Base-by-base conservation (phyloP, 2,329 filamentous ascomycete genomes). In the Zymoseptoria crescenta region DNA sequence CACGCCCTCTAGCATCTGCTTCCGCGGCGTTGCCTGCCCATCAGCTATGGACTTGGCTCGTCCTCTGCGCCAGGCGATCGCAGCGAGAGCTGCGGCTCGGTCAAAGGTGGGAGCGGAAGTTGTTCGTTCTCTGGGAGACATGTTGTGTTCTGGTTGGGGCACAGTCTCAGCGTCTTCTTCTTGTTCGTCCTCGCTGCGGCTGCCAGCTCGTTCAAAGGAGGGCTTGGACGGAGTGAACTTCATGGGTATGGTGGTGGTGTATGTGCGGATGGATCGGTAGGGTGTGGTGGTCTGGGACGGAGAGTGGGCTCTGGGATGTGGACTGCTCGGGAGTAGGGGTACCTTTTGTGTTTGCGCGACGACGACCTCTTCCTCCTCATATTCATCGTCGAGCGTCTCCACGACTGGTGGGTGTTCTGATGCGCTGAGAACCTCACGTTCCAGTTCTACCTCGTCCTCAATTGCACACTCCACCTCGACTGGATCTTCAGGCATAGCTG, bases 71-170 rank as follows among this genome's bases (percentile, higher is more conserved):
- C 89, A 86, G 56, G 85, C 81, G 65, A 93, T 92, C 70, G 87
- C 84, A 57, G 87, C 87, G 16, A 93, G 80, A 3, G 88, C 88
- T 72, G 91, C 81, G 72, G 91, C 89, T 56, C 89, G 81, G 57
- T 80, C 78, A 57, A 80, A 72, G 8, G 62, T 62, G 4, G 64
- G 64, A 21, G 63, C 66, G 30, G 62, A 60, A 24, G 59, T 59
- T 30, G 60, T 54, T 52, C 61, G 58, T 30, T 62, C 50, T 28
- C 57, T 49, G 28, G 63, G 62, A 45, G 35, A 45, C 35, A 45
- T 45, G 35, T 45, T 45, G 35, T 45, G 35, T 45, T 45, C 35
- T 45, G 35, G 35, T 16, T 45, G 35, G 13, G 35, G 35, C 16
- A 45, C 13, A 16, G 35, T 45, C 35, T 45, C 35, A 45, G 35